Evolutionary conservation across 2,329 filamentous ascomycete genomes (phyloP), one percentile per base, ranked within the genome.

Genomic region (Colletotrichum acutatum): DNA sequence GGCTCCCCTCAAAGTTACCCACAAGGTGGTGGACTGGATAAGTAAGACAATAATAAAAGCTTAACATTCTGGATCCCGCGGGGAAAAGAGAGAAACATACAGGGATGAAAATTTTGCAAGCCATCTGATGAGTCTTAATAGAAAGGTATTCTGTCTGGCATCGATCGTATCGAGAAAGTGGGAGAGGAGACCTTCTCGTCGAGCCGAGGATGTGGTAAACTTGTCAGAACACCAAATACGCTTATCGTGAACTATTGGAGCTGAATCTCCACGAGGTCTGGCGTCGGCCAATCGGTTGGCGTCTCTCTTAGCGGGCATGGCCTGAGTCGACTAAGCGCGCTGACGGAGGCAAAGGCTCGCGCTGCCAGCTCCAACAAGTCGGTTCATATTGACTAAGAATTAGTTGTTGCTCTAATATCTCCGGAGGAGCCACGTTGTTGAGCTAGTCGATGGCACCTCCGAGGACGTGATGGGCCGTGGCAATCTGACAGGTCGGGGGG

Each of bases 31-130:
- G 37, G 24, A 5, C 30, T 28, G 19, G 4, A 32, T 11, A 32
- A 3, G 42, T 62, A n/a, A 62, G 37, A 62, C 59, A 62, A 4
- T 22, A 62, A 62, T 30, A 62, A 32, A 62, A 32, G 37, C 42
- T 62, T 30, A 32, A 28, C 42, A 5, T 32, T 52, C 26, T 32
- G 30, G 24, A 16, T 1, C 26, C 16, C 34, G 5, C 16, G 22
- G 14, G 32, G 37, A 26, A 26, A 12, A 9, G 24, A 22, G n/a
- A 16, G 5, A 49, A 49, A 49, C 19, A 49, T 19, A 49, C 16
- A 22, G 16, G 19, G 42, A 11, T 49, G 42, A 11, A 49, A 49
- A 9, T 11, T 19, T 22, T n/a, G 7, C 42, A 49, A 19, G n/a
- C 6, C 19, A 5, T 22, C 42, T 49, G 7, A 49, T 22, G 22